A percentile compares a stretch with the other conserved stretches of the same genome.
phyloP scores from a whole-genome alignment of 2,329 filamentous ascomycete species.

The Talaromyces pinophilus region DNA sequence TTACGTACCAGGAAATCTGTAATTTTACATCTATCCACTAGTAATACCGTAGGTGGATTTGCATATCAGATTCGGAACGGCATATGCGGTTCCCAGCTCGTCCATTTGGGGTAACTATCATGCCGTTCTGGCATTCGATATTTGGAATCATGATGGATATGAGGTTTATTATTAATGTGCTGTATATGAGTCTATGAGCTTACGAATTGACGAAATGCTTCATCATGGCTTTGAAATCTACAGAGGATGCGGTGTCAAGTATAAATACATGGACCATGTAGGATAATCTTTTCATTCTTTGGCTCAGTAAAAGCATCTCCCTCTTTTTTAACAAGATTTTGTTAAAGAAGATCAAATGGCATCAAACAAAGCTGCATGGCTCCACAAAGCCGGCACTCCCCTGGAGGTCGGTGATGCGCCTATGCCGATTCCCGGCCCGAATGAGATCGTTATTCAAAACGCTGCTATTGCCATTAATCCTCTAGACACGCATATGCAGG shows the following conservation, averaged over 20 bases:
- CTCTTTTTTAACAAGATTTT: neutral
- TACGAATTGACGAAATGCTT: neutral
- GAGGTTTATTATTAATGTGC: neutral
- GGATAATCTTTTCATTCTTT: neutral
- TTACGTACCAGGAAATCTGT: neutral
- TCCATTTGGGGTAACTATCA: neutral
- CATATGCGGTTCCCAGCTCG: conserved; percentile 17
- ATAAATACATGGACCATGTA: neutral
- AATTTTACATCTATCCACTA: neutral
- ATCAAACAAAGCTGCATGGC: conserved; percentile 26
- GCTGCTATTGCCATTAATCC: conserved; percentile 25
- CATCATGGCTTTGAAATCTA: neutral
- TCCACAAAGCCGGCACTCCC: conserved; percentile 16
- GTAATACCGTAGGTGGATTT: neutral
- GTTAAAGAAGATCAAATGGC: neutral
- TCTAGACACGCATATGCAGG: conserved; percentile 24
- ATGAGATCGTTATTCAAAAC: conserved; percentile 23
- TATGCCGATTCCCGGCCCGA: conserved; percentile 18
- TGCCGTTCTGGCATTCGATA: neutral
- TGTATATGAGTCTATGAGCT: neutral
- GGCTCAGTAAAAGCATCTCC: no score
- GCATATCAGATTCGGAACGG: conserved; percentile 9
- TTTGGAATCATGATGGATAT: neutral
- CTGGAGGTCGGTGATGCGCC: conserved; percentile 21
- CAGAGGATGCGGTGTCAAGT: neutral